Evolutionary conservation across 176 grass and related monocot genomes (phyloP), one percentile per base, ranked within the genome.

Genomic region (Raddia guianensis): DNA sequence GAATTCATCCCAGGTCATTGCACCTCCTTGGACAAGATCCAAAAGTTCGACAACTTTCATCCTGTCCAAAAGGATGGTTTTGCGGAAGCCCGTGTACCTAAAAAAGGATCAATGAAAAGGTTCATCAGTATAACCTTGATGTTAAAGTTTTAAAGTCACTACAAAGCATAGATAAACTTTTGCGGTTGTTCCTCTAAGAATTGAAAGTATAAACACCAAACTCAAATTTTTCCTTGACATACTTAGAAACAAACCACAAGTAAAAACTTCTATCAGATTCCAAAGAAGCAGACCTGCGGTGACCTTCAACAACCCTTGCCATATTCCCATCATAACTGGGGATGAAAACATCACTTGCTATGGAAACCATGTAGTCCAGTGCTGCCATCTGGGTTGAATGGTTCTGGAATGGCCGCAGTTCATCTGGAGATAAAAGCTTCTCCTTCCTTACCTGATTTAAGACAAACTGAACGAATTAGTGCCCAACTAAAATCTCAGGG

Each of bases 321-420:
- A 99, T 99, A 79, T 99, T 99, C 8, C 92, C 96, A 79, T 99
- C 92, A 79, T 95, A 99, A 81, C 88, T 99, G 12, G 96, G 96
- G 59, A 99, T 90, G 75, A 99, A 99, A 91, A 93, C 89, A 70
- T 91, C 84, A 0, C 96, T 93, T 59, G 82, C 86, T 62, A 93
- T 66, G 14, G 96, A 95, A 79, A 99, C 96, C 35, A 95, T 88
- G 86, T 99, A 99, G 67, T 99, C 96, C 53, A 99, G 63, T 70
- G 96, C 96, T 43, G 96, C 96, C 96, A 99, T 99, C 66, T 99
- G 92, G 20, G 92, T 95, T 53, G 96, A 99, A 74, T 93, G 90
- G 79, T 99, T 99, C 70, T 86, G 88, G 75, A 95, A 99, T 49
- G 90, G 90, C 43, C 84, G 69, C 57, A 99, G 52, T 78, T 99